Base-by-base conservation (phyloP, 331 rosid species). In the Rosa hybrid region DNA sequence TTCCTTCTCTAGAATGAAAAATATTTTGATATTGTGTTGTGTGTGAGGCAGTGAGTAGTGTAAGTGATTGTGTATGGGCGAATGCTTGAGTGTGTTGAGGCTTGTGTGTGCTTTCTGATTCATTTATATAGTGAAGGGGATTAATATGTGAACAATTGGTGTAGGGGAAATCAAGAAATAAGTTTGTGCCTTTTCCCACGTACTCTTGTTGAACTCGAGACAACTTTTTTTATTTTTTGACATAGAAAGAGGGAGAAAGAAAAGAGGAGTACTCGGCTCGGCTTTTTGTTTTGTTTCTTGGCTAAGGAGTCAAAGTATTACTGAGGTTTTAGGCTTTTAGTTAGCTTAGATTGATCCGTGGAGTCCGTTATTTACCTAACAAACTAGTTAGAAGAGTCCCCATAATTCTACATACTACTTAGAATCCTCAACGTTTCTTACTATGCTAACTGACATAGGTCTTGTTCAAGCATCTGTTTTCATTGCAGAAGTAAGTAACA, bases 91-190 rank as follows among this genome's bases (percentile, higher is more conserved):
- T 42, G 39, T 60, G 9, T 60, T 67, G 50, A 44, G 44, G 8
- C 71, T 75, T 21, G 38, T 39, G 69, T 38, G 72, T 75, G 78
- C 53, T 75, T 59, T 75, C 78, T 57, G 18, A 75, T 39, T 6
- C 54, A 41, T 42, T 57, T 75, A 75, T 74, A 74, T 41, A 39
- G 69, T 8, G 39, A 23, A 74, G 65, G 77, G 7, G 77, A 17
- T 74, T 41, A 53, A 34, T 34, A 4, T 56, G 27, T 54, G 53
- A 34, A 39, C 10, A 54, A 12, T 2, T 4, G 21, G 6, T 21
- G 78, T 6, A 5, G 78, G 41, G 53, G 70, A 75, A 39, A 75
- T 75, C 78, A 75, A 75, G 78, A 59, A 75, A 56, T 1, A 75
- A 17, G 49, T 21, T 74, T 56, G 69, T 39, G 45, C 4, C 5